Conservation (phyloP, 2,329 filamentous ascomycete species). For the Paramyrothecium sp. region DNA sequence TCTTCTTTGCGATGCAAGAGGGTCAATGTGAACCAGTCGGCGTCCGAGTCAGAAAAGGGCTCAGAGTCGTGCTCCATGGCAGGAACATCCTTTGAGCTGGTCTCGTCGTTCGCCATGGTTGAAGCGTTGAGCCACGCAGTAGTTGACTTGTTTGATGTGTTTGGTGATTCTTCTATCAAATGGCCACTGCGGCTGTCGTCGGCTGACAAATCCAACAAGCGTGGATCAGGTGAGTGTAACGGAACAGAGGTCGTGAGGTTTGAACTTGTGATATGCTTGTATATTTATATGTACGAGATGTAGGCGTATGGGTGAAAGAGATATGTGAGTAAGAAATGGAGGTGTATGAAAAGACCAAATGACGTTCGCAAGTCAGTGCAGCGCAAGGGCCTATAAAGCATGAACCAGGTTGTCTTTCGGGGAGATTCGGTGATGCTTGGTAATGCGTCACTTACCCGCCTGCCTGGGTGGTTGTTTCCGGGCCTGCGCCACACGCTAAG, state of each 20-base stretch:
- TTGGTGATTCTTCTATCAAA: background rate
- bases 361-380: background rate
- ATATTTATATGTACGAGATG: no score
- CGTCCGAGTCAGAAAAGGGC: constrained; percentile 11
- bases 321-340: no score
- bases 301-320: no score
- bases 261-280: no score
- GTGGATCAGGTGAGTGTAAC: background rate
- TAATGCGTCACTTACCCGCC: constrained; percentile 2
- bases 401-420: constrained; percentile 2
- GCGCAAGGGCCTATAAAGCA: constrained; percentile 9
- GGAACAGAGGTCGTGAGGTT: no score
- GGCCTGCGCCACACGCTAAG: background rate
- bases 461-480: background rate
- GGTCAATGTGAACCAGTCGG: constrained; percentile 37
- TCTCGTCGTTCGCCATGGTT: background rate
- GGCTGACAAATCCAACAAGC: background rate
- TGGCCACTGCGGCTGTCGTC: background rate
- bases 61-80: background rate
- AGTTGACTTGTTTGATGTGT: background rate
- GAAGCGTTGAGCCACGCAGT: background rate
- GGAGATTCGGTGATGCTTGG: constrained; percentile 2
- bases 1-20: constrained; percentile 45
- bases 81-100: background rate
- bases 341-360: no score